Base-by-base conservation (phyloP, 495 filamentous ascomycete genomes). In the Amorphotheca resinae region DNA sequence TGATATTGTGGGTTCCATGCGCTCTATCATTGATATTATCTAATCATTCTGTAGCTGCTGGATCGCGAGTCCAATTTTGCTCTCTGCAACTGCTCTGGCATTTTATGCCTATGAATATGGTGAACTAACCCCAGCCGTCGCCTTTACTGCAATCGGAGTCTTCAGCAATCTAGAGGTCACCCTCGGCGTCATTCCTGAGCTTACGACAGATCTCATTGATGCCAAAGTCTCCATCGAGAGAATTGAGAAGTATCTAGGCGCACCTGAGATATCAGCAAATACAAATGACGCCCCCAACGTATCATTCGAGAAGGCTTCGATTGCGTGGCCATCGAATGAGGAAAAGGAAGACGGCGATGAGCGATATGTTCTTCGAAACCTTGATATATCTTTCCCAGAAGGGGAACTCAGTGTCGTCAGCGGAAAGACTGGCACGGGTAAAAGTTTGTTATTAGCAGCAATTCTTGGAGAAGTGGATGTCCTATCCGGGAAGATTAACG, bases 141-240 rank as follows among this genome's bases (percentile, higher is more conserved):
- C 86, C 2, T 93, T 93, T 49, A 87, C 87, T 12, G 76, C 82
- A 38, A 68, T 93, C 33, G 71, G 78, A 1, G 64, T 93, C 23
- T 88, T 93, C 59, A 71, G 67, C 30, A 65, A 70, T 9, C 69
- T 93, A 31, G 85, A 91, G 55, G 64, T 74, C 22, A 76, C 77
- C 0, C 59, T 93, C 1, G 73, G 78, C 5, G 64, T 82, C 17
- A 59, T 91, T 28, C 85, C 85, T 1, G 82, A 87, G 47, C 61
- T 88, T 9, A 79, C 75, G 5, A 80, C 84, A 0, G 70, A 81
- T 51, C 59, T 69, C 0, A 60, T 80, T 14, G 84, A 93, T 48
- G 78, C 83, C 0, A 79, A 76, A 61, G 70, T 88, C 6, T 84
- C 79, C n/a, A 57, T 81, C 2, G 69, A 76, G 23, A 76, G 86